phyloP scores from a whole-genome alignment of 106 monocot genomes.

The Dioscorea alata region DNA sequence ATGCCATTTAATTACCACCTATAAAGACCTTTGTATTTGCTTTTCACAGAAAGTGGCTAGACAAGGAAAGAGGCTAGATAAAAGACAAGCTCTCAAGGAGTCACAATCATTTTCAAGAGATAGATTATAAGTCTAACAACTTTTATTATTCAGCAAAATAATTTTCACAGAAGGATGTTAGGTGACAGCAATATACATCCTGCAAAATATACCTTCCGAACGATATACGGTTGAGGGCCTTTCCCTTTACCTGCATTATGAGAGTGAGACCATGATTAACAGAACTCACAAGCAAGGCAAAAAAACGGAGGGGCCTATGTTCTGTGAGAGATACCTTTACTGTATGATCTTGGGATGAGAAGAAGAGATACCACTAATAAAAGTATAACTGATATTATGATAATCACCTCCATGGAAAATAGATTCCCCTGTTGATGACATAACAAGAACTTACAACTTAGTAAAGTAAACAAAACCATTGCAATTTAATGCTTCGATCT shows the following conservation, averaged over 20 bases:
- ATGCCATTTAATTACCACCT: too few species aligned
- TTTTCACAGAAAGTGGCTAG: too few species aligned
- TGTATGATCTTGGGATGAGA: slow-evolving; percentile 24
- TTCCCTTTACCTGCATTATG: slow-evolving; percentile 14
- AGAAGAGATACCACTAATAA: slow-evolving; percentile 31
- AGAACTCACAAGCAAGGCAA: not conserved
- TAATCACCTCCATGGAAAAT: slow-evolving; percentile 27
- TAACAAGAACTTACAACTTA: too few species aligned
- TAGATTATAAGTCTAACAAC: too few species aligned
- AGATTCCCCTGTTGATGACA: not conserved
- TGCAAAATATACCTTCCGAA: slow-evolving; percentile 1
- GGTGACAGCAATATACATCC: not conserved
- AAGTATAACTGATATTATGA: slow-evolving; percentile 18
- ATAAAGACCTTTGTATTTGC: too few species aligned
- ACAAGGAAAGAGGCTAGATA: too few species aligned
- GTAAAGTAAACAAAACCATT: too few species aligned
- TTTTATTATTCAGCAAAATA: too few species aligned
- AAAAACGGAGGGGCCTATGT: not conserved
- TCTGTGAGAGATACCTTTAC: slow-evolving; percentile 17
- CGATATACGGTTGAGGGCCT: not conserved
- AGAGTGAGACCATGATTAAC: not conserved
- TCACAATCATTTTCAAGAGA: too few species aligned
- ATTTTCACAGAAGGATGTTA: not conserved
- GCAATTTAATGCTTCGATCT: too few species aligned
- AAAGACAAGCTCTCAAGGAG: too few species aligned